phyloP scores from a whole-genome alignment of 202 grass and related monocot species.

The Zizania palustris region DNA sequence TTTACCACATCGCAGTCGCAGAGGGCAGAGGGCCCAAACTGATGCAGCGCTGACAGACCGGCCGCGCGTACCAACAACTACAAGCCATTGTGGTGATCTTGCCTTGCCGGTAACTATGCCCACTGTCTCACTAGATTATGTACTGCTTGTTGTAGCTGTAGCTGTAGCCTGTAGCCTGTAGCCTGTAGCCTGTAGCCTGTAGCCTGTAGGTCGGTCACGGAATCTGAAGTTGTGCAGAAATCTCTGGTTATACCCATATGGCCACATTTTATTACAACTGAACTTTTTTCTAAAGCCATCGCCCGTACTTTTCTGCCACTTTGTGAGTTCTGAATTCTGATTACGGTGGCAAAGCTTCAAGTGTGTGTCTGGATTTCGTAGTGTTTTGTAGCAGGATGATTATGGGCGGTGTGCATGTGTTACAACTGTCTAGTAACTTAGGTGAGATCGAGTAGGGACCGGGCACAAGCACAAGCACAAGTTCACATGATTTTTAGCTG shows the following conservation, averaged over 20 bases:
- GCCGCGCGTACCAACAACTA: neutral
- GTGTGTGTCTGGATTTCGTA: neutral
- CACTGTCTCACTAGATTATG: neutral
- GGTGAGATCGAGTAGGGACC: neutral
- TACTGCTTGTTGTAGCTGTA: neutral
- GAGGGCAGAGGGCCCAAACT: neutral
- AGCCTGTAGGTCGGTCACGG: too few relatives aligned
- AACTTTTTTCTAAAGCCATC: too few relatives aligned
- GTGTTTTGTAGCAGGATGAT: neutral
- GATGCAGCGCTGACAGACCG: neutral
- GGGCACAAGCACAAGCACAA: slow-evolving; percentile 13
- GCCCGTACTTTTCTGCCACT: too few relatives aligned
- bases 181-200: too few relatives aligned
- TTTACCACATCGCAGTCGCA: slow-evolving; percentile 9
- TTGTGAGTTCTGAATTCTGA: neutral
- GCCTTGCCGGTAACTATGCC: slow-evolving; percentile 1
- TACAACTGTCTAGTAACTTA: neutral
- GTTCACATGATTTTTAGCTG: slow-evolving; percentile 43
- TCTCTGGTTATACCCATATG: neutral
- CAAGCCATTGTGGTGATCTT: slow-evolving; percentile 15
- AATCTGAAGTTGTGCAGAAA: neutral
- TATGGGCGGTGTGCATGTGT: neutral
- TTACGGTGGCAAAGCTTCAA: neutral
- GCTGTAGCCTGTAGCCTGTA: too few relatives aligned
- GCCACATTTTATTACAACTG: too few relatives aligned